These are phyloP conservation scores for Botrytis paeoniae DNA, from an alignment of 2,329 filamentous ascomycete species.

Conservation along the genomic window DNA sequence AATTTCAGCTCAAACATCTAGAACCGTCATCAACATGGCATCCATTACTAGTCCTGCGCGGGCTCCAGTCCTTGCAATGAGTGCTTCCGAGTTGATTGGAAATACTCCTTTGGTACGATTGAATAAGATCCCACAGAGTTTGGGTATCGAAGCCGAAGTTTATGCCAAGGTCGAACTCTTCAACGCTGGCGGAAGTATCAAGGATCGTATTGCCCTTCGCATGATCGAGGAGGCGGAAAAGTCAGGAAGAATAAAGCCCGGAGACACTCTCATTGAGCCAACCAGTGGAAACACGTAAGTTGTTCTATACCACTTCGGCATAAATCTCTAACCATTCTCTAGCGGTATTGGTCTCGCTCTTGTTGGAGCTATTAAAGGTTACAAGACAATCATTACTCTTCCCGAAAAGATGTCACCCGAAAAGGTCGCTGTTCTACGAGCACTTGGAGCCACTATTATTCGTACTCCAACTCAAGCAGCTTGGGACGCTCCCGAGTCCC, in stretches of 20 bases:
- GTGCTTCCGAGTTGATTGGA: constrained; percentile 84
- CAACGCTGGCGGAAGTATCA: constrained; percentile 90
- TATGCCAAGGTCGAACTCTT: constrained; percentile 92
- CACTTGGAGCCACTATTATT: constrained; percentile 94
- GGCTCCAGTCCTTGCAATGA: constrained; percentile 44
- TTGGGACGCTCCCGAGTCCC: constrained; percentile 90
- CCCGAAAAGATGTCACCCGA: constrained; percentile 99
- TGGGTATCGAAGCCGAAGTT: constrained; percentile 84
- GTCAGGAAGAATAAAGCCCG: constrained; percentile 89
- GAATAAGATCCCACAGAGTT: constrained; percentile 86
- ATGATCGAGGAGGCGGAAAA: constrained; percentile 97
- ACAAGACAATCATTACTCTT: constrained; percentile 97
- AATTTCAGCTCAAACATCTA: background rate
- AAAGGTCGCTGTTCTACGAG: constrained; percentile 92
- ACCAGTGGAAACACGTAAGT: constrained; percentile 87
- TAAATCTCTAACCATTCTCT: background rate
- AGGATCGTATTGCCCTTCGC: constrained; percentile 90
- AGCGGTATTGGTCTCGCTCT: constrained; percentile 89
- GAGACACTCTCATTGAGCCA: constrained; percentile 95
- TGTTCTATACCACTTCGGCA: background rate
- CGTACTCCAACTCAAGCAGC: constrained; percentile 94
- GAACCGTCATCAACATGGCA: constrained; percentile 21
- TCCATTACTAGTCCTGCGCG: constrained; percentile 30
- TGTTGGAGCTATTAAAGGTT: constrained; percentile 92
- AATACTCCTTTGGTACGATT: constrained; percentile 93